Percentiles rank a stretch among this genome's conserved stretches.
Conservation (phyloP, 345 rosid genomes). For the Syzygium jambos region DNA sequence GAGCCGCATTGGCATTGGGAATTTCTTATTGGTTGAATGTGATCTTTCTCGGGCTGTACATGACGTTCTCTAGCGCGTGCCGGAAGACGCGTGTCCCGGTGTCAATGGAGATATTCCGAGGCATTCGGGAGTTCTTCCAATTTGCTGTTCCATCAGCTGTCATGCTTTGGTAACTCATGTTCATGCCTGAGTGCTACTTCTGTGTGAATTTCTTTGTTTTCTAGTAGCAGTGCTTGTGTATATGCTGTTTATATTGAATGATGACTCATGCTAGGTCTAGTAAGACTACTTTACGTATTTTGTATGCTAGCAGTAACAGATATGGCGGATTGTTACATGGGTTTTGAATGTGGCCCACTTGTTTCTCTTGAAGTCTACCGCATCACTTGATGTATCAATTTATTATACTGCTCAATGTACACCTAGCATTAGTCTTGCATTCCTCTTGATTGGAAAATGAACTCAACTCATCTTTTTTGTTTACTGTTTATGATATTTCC, state of each 20-base stretch:
- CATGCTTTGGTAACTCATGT: slow-evolving; percentile 31
- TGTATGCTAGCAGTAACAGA: neutral
- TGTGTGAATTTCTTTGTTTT: neutral
- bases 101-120: slow-evolving; percentile 16
- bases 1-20: slow-evolving; percentile 28
- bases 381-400: neutral
- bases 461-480: neutral
- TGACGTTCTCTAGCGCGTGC: slow-evolving; percentile 27
- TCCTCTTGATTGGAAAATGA: neutral
- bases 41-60: slow-evolving; percentile 19
- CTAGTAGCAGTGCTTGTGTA: neutral
- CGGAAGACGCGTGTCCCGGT: slow-evolving; percentile 19
- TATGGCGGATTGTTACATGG: neutral
- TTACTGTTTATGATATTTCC: neutral
- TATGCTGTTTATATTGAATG: neutral
- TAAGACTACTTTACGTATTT: neutral
- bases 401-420: neutral
- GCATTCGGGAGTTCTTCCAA: slow-evolving; percentile 26
- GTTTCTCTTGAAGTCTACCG: neutral
- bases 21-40: slow-evolving; percentile 33
- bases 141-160: slow-evolving; percentile 40
- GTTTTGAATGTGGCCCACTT: neutral
- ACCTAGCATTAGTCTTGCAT: neutral
- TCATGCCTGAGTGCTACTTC: neutral
- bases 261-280: neutral